Base-by-base conservation (phyloP, 495 filamentous ascomycete genomes). In the Penicillium desertorum region DNA sequence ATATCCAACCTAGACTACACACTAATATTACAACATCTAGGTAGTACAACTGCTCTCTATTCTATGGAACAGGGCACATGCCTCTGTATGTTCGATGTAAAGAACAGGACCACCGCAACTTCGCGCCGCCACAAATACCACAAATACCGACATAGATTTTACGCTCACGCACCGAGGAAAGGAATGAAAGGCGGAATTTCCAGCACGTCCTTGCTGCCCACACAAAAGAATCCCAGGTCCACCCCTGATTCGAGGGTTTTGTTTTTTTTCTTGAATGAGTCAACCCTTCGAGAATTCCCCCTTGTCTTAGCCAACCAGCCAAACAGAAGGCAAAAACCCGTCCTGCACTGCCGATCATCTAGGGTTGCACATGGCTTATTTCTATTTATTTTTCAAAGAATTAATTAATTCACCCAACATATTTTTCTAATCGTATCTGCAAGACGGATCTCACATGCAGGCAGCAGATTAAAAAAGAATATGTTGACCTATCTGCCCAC, bases 101-200 rank as follows among this genome's bases (percentile, higher is more conserved):
- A 37, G 10, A 51, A 32, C 32, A 57, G 23, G 12, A 17, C 34
- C 37, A 56, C 36, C 23, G 30, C 43, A 29, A 30, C 19, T 56
- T 44, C 27, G 41, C 37, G 45, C 44, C 47, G 39, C 54, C 32
- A 42, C 36, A 17, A 58, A 62, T 57, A 53, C 54, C 30, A 17
- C 5, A 44, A 45, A 56, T 43, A 45, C 49, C 32, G 8, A 52
- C 23, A 48, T 32, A 25, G 25, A 17, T 17, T 25, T 52, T 67
- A 65, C 45, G 65, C 42, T 67, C 65, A 67, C 65, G 65, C 65
- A 67, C 65, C 62, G 62, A 64, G 46, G 36, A 50, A 58, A 68
- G 65, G 65, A 62, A 63, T 68, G 45, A 56, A 48, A 54, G 49
- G 42, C 7, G 51, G 42, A 45, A 55, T 44, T 43, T 56, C 11